Conservation (phyloP, 1,284 basidiomycete species). For the Coniferiporia weirii region DNA sequence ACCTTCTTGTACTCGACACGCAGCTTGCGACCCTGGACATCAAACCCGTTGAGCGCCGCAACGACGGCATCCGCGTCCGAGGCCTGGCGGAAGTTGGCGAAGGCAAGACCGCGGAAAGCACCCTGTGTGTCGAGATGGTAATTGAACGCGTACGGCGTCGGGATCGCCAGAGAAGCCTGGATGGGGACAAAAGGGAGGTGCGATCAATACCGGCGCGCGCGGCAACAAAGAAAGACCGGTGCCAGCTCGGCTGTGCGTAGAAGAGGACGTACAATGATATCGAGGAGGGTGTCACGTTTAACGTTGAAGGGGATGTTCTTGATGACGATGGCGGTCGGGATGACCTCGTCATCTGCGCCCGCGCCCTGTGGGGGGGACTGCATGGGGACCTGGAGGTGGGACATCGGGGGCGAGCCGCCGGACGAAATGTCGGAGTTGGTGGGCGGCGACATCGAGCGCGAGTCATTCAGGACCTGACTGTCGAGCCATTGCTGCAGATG, state of each 20-base stretch:
- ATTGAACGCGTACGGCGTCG: conserved; percentile 99
- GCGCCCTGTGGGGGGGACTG: conserved; percentile 32
- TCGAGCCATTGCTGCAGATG: conserved; percentile 73
- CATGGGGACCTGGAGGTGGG: conserved; percentile 46
- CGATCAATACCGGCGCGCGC: conserved; percentile 18
- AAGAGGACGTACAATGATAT: conserved; percentile 78
- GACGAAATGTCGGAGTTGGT: conserved; percentile 83
- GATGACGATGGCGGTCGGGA: conserved; percentile 98
- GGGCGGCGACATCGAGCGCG: conserved; percentile 75
- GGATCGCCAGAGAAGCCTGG: conserved; percentile 87
- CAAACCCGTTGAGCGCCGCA: conserved; percentile 90
- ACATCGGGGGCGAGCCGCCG: conserved; percentile 64
- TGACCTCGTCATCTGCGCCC: conserved; percentile 81
- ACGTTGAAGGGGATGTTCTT: conserved; percentile 99
- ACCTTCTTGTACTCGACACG: conserved; percentile 99
- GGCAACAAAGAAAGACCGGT: conserved; percentile 14
- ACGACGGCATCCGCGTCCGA: conserved; percentile 94
- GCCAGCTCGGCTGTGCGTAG: background rate
- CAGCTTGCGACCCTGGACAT: conserved; percentile 96
- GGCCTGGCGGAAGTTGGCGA: conserved; percentile 94
- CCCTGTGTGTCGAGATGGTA: conserved; percentile 94
- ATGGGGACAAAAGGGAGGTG: conserved; percentile 15
- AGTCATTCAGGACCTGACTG: conserved; percentile 50
- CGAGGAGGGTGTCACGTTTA: conserved; percentile 91
- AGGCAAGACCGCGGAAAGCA: conserved; percentile 95